A percentile compares a stretch with the other conserved stretches of the same genome.
These are phyloP conservation scores for Silene vulgaris DNA, from an alignment of 179 eudicot genomes.

Conservation along the genomic window DNA sequence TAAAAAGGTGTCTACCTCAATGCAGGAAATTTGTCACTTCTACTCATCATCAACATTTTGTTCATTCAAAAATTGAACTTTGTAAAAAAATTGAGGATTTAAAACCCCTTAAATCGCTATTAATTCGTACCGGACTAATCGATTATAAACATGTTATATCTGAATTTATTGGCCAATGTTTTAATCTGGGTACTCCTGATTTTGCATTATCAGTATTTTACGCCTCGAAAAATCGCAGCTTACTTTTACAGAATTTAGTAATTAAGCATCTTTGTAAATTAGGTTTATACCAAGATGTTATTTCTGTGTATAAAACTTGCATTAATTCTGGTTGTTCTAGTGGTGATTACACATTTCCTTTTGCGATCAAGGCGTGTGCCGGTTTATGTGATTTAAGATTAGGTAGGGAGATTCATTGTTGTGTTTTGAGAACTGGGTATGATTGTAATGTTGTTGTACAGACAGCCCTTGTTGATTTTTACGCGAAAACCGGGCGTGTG, in stretches of 20 bases:
- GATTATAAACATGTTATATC: constrained; percentile 26
- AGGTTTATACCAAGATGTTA: constrained; percentile 44
- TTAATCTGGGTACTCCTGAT: constrained; percentile 44
- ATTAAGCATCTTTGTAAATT: constrained; percentile 39
- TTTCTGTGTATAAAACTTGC: constrained; percentile 40
- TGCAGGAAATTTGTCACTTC: constrained; percentile 13
- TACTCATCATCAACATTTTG: constrained; percentile 8
- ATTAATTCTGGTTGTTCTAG: constrained; percentile 33
- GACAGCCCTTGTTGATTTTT: constrained; percentile 56
- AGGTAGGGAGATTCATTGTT: constrained; percentile 45
- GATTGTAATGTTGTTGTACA: constrained; percentile 45
- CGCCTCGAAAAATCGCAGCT: constrained; percentile 32
- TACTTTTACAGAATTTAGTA: constrained; percentile 44
- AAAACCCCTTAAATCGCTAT: constrained; percentile 35
- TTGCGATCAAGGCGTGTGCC: constrained; percentile 57
- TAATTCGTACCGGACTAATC: constrained; percentile 37
- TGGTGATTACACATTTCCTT: constrained; percentile 58
- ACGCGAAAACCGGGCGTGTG: constrained; percentile 42
- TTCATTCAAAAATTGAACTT: constrained; percentile 25
- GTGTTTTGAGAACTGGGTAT: constrained; percentile 52
- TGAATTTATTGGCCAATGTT: constrained; percentile 40
- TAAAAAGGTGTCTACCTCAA: constrained; percentile 2
- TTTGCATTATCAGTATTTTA: constrained; percentile 41
- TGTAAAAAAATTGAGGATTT: constrained; percentile 33
- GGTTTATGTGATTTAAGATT: constrained; percentile 29